These are phyloP conservation scores for Anthracocystis setariae DNA, from an alignment of 1,284 basidiomycete species.

Conservation along the genomic window DNA sequence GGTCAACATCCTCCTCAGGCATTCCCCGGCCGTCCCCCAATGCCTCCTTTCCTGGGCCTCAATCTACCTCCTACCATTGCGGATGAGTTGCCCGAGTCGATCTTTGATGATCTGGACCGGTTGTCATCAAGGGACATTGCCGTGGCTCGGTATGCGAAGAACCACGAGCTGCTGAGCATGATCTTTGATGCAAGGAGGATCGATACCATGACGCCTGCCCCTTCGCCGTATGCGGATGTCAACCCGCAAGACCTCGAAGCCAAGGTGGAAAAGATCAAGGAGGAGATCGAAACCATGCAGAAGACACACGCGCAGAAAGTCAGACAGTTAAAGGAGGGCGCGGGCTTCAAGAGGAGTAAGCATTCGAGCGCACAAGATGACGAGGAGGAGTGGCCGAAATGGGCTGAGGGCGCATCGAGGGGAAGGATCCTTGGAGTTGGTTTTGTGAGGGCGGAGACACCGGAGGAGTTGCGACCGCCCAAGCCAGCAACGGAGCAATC, in stretches of 20 bases:
- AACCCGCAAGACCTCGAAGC: conserved; percentile 37
- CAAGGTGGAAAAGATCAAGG: conserved; percentile 28
- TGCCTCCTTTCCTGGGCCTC: conserved; percentile 35
- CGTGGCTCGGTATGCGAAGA: conserved; percentile 59
- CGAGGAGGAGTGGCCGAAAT: conserved; percentile 16
- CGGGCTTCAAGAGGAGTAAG: not conserved
- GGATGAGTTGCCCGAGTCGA: conserved; percentile 44
- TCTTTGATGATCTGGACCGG: conserved; percentile 62
- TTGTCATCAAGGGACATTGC: conserved; percentile 60
- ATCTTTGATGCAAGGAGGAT: conserved; percentile 63
- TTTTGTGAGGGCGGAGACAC: conserved; percentile 49
- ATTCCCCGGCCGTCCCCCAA: conserved; percentile 15
- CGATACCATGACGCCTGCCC: conserved; percentile 52
- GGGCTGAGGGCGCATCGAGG: conserved; percentile 41
- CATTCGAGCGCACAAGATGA: conserved; percentile 9
- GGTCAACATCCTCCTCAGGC: conserved; percentile 17
- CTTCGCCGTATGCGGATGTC: conserved; percentile 53
- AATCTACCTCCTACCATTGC: conserved; percentile 45
- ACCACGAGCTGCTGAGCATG: conserved; percentile 62
- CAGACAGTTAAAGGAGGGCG: conserved; percentile 15
- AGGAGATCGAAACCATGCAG: conserved; percentile 22
- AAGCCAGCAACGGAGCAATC: conserved; percentile 7
- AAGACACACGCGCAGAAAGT: conserved; percentile 29
- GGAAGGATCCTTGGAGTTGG: conserved; percentile 58
- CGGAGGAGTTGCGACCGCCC: conserved; percentile 40